Conservation (phyloP, 2,329 filamentous ascomycete genomes). For the Fusarium nurragi region DNA sequence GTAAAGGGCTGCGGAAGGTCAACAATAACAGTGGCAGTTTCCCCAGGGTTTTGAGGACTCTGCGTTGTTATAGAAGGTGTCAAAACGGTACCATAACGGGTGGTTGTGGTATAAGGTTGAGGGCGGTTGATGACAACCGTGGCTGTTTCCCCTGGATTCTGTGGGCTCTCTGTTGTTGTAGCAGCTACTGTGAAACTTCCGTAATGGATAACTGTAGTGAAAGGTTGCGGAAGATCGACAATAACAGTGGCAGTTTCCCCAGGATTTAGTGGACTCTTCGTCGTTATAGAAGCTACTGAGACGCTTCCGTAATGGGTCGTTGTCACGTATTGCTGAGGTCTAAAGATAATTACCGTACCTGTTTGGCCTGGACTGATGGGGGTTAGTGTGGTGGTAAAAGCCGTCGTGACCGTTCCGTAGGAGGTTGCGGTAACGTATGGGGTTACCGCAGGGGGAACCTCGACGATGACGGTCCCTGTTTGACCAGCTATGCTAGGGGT, state of each 20-base stretch:
- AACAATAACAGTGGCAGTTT: background rate
- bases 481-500: background rate
- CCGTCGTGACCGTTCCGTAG: background rate
- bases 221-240: background rate
- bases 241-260: background rate
- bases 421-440: conserved; percentile 6
- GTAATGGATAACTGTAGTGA: background rate
- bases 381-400: background rate
- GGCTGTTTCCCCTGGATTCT: background rate
- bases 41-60: background rate
- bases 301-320: conserved; percentile 7
- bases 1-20: background rate
- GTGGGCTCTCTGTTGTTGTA: background rate
- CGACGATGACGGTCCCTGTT: background rate
- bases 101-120: background rate
- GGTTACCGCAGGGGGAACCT: background rate
- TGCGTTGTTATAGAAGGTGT: background rate
- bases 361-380: background rate
- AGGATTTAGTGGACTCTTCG: accelerated
- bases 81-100: background rate
- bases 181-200: background rate
- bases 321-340: background rate
- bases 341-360: background rate
- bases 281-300: background rate
- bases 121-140: background rate